phyloP scores from a whole-genome alignment of 2,329 filamentous ascomycete genomes.

The Penicillium sp. region DNA sequence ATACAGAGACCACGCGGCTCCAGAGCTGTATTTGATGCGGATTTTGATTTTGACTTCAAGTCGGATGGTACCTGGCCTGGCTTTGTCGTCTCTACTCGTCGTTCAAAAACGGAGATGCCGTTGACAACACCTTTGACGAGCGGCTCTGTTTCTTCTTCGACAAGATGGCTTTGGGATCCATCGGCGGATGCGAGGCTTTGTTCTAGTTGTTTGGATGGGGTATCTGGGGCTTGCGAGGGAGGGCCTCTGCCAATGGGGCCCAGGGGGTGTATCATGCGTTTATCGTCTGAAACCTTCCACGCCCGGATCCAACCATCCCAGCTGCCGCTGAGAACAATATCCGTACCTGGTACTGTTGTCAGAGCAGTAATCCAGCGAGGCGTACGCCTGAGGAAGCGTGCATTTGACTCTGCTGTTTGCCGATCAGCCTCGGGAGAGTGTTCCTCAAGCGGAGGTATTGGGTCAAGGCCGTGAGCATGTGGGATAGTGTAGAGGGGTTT shows the following conservation, averaged over 20 bases:
- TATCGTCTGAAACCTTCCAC: constrained; percentile 85
- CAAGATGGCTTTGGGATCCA: constrained; percentile 21
- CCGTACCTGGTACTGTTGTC: constrained; percentile 83
- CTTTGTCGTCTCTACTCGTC: constrained; percentile 56
- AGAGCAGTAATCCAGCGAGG: constrained; percentile 92
- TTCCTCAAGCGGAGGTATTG: constrained; percentile 68
- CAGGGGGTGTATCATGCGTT: constrained; percentile 73
- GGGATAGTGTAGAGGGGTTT: constrained; percentile 83
- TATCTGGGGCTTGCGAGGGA: constrained; percentile 26
- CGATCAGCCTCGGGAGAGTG: constrained; percentile 74
- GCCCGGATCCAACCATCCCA: constrained; percentile 90
- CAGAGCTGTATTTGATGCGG: constrained; percentile 22
- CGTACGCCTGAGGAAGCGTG: constrained; percentile 58
- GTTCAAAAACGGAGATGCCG: constrained; percentile 84
- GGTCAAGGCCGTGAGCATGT: constrained; percentile 84
- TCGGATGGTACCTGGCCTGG: constrained; percentile 29
- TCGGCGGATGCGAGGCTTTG: constrained; percentile 37
- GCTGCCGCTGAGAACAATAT: constrained; percentile 87
- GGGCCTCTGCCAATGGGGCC: constrained; percentile 64
- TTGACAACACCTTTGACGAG: constrained; percentile 80
- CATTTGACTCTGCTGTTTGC: constrained; percentile 53
- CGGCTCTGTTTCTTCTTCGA: constrained; percentile 32
- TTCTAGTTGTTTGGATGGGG: constrained; percentile 41
- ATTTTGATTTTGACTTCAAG: constrained; percentile 28
- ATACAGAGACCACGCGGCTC: constrained; percentile 70